Base-by-base conservation (phyloP, 768 basidiomycete genomes). In the Calocybe indica region DNA sequence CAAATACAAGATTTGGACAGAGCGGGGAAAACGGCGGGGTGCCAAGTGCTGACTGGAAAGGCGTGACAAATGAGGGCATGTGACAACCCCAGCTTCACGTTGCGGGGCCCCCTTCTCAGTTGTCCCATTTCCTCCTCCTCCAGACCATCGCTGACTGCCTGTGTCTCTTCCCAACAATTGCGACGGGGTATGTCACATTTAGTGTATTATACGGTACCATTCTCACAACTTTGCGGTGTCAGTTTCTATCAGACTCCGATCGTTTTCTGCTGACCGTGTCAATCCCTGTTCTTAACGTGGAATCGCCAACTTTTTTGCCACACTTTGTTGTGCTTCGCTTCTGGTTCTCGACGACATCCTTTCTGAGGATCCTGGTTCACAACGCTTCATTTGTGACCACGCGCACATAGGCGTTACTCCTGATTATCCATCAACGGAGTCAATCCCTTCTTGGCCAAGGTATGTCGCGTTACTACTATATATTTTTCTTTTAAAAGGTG, bases 291-390 rank as follows among this genome's bases (percentile, higher is more conserved):
- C 49, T 46, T 13, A 47, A 38, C 48, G 43, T 56, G 50, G 52
- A 49, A 53, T 43, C 48, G 15, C n/a, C 48, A 41, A 38, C 35
- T 43, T 52, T 10, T 43, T 22, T 30, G 41, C 35, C 33, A 49
- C 35, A 35, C 6, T 43, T 44, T 43, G 35, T 43, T 37, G 14
- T 46, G 46, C 22, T 22, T 22, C 22, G 22, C 22, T 55, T 49
- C 47, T 47, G 40, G 30, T 14, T 46, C 46, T 47, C 53, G 51
- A 55, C 37, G 41, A 40, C 45, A 47, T 52, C 49, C 52, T 45
- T 55, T 56, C 52, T 54, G 43, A 52, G 54, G 47, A 52, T 58
- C 45, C 43, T 40, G 39, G 45, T 55, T 57, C 59, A 49, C 60
- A 59, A 58, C 51, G 13, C 57, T 49, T 49, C 45, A 37, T 41